These are phyloP conservation scores for Hypoxylon trugodes DNA, from an alignment of 495 filamentous ascomycete genomes.

Conservation along the genomic window DNA sequence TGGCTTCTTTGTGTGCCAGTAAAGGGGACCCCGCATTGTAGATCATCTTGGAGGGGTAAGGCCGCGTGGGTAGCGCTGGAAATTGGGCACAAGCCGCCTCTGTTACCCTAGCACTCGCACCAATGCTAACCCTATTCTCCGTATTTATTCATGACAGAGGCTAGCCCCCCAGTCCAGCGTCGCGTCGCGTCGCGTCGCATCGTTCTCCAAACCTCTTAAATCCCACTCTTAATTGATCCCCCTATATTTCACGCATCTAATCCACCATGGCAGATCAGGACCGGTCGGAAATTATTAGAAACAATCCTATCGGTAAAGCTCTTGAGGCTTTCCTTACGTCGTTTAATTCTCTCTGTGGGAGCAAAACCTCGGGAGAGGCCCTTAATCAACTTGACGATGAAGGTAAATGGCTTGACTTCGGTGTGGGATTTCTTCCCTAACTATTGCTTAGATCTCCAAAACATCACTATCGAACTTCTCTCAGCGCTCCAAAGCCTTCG, in stretches of 20 bases:
- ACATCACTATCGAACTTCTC: slow-evolving; percentile 28
- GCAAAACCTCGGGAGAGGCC: slow-evolving; percentile 36
- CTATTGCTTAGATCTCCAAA: slow-evolving; percentile 32
- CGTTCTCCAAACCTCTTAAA: too few species aligned
- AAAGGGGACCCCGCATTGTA: slow-evolving; percentile 2
- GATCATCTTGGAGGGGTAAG: slow-evolving; percentile 5
- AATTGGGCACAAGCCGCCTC: neutral
- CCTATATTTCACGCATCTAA: too few species aligned
- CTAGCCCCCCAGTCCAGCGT: too few species aligned
- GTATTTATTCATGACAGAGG: slow-evolving; percentile 1
- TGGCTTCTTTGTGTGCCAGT: slow-evolving; percentile 2
- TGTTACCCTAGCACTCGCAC: neutral
- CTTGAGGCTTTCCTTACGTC: slow-evolving; percentile 46
- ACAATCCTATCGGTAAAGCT: slow-evolving; percentile 48
- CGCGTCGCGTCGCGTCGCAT: too few species aligned
- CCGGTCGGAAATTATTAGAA: slow-evolving; percentile 1
- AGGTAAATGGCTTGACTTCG: slow-evolving; percentile 39
- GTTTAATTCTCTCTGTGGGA: slow-evolving; percentile 42
- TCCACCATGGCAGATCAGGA: too few species aligned
- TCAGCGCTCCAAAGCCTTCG: slow-evolving; percentile 40
- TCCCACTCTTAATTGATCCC: neutral
- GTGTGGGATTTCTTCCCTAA: slow-evolving; percentile 31
- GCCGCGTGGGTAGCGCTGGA: neutral
- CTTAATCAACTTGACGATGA: slow-evolving; percentile 42
- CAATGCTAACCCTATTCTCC: neutral